Percentiles rank a stretch among this genome's conserved stretches.
Evolutionary conservation across 2,329 filamentous ascomycete genomes (phyloP).

Genomic region (Neonectria hederae): DNA sequence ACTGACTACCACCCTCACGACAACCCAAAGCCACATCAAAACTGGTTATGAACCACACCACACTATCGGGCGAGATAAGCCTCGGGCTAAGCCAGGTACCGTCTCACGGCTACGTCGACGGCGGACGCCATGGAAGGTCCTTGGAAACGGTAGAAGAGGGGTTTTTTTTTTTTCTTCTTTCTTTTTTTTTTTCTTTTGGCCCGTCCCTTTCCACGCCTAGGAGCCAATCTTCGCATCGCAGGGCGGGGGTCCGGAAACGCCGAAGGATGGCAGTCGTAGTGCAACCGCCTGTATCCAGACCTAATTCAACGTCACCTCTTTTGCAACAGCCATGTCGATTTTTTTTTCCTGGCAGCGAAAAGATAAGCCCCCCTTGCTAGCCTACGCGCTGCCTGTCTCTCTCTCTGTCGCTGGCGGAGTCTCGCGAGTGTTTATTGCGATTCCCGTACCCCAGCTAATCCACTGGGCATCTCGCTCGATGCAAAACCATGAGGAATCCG

Average conservation of each 20-base stretch:
- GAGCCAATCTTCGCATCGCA: slow-evolving; percentile 14
- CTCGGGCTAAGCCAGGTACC: slow-evolving; percentile 38
- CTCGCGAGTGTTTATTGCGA: not conserved
- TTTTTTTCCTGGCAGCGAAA: slow-evolving; percentile 23
- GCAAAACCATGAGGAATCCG: not conserved
- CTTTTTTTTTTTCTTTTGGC: slow-evolving; percentile 19
- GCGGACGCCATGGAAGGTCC: slow-evolving; percentile 33
- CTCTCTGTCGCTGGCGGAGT: not conserved
- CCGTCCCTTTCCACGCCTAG: slow-evolving; percentile 11
- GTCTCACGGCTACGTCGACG: slow-evolving; percentile 30
- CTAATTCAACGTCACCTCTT: slow-evolving; percentile 15
- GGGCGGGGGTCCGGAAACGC: slow-evolving; percentile 32
- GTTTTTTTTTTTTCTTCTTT: slow-evolving; percentile 17
- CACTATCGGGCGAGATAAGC: slow-evolving; percentile 29
- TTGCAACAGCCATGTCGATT: slow-evolving; percentile 16
- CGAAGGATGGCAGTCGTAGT: slow-evolving; percentile 33
- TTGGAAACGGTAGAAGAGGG: slow-evolving; percentile 30
- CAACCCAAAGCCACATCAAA: slow-evolving; percentile 3
- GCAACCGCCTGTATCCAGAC: slow-evolving; percentile 18
- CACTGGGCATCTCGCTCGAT: slow-evolving; percentile 18
- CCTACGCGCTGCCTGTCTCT: not conserved
- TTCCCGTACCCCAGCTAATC: slow-evolving; percentile 4
- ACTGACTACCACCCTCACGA: not conserved
- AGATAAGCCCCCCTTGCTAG: slow-evolving; percentile 33
- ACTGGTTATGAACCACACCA: slow-evolving; percentile 22